Conservation (phyloP, 1,139 yeast genomes). For the Yamadazyma buinensis region DNA sequence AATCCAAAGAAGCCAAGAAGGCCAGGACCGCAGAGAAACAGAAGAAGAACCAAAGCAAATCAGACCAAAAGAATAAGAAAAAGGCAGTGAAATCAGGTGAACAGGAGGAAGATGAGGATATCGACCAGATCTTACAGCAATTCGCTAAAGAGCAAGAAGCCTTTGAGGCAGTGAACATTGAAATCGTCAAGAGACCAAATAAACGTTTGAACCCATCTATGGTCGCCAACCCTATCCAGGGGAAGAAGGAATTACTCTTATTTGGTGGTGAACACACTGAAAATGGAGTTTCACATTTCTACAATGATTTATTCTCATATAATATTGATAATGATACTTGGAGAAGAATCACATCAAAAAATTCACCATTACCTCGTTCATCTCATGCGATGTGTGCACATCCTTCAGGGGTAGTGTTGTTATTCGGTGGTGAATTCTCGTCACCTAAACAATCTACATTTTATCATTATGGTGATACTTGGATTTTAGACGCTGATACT, state of each 20-base stretch:
- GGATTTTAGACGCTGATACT: slow-evolving; percentile 80
- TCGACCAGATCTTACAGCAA: slow-evolving; percentile 77
- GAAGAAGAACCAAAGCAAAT: slow-evolving; percentile 69
- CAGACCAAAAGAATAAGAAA: slow-evolving; percentile 72
- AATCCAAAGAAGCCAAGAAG: slow-evolving; percentile 87
- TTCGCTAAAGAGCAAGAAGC: slow-evolving; percentile 77
- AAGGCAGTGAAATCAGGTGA: slow-evolving; percentile 70
- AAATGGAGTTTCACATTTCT: slow-evolving; percentile 60
- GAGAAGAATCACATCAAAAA: slow-evolving; percentile 76
- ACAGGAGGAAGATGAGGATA: slow-evolving; percentile 83
- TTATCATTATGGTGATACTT: slow-evolving; percentile 94
- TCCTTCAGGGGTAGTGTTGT: slow-evolving; percentile 77
- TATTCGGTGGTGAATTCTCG: slow-evolving; percentile 97
- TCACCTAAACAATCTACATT: slow-evolving; percentile 95
- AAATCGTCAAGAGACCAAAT: slow-evolving; percentile 54
- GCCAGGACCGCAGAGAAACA: slow-evolving; percentile 83
- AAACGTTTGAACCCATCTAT: slow-evolving; percentile 71
- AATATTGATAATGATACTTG: slow-evolving; percentile 76
- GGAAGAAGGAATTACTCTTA: slow-evolving; percentile 69
- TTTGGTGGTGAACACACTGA: slow-evolving; percentile 86
- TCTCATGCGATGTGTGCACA: slow-evolving; percentile 94
- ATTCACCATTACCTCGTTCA: slow-evolving; percentile 88
- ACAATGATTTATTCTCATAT: slow-evolving; percentile 76
- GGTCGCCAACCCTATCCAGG: slow-evolving; percentile 73
- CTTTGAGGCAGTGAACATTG: slow-evolving; percentile 68